Evolutionary conservation across 257 asterid genomes (phyloP), one percentile per base, ranked within the genome.

Genomic region (Salvia splendens): DNA sequence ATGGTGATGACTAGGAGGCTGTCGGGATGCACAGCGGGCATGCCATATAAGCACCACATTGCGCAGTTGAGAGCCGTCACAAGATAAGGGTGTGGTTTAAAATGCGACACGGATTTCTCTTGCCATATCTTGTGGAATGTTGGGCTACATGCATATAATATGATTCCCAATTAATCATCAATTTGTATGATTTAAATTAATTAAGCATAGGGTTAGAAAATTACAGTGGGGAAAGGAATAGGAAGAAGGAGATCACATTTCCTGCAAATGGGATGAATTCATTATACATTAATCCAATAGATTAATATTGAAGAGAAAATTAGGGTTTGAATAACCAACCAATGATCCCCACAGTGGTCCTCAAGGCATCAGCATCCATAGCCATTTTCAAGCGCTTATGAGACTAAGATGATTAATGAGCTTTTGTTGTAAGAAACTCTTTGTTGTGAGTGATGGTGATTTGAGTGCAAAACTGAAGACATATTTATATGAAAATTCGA

Each of bases 41-140:
- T 57, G 7, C 97, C 97, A 67, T 87, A 89, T 32, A 87, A 74
- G 20, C 69, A 70, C 97, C 97, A 89, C 82, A 89, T 43, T 8
- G 75, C 74, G 65, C 95, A 87, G 24, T 89, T 89, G 58, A 84
- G 65, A 12, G 77, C 46, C 15, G 93, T 88, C 4, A 62, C 89
- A 1, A 84, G 33, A 40, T 82, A 87, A 0, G 94, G 88, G 53
- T 69, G 73, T 5, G 82, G 82, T 64, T 74, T 80, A 79, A 76
- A 91, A 0, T 56, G 40, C 43, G 80, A 79, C 14, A 88, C 96
- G 0, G 91, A 81, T 76, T 82, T 86, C 3, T 64, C 82, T 60
- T 58, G 84, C 52, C 65, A 73, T 41, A 91, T 86, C 40, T 70
- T 76, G 24, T 5, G 0, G 43, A 91, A 85, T 0, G 97, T 91